These are phyloP conservation scores for Thalassiosira mediterranea DNA, from an alignment of 352 stramenopile species.

Conservation along the genomic window DNA sequence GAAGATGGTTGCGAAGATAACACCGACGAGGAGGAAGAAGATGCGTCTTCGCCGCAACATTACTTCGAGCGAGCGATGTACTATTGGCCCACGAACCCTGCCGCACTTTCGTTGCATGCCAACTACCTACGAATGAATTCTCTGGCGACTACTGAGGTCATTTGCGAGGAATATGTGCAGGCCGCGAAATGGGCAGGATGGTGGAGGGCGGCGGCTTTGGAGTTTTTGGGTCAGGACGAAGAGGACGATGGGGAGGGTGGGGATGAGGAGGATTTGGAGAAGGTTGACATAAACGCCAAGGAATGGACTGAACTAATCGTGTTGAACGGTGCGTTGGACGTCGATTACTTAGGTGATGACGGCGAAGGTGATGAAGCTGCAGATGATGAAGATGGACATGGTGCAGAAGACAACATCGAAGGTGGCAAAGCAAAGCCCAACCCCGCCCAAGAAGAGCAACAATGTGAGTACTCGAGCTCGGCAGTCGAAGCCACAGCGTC, in stretches of 20 bases:
- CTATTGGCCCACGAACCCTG: constrained; percentile 55
- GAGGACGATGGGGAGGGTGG: constrained; percentile 23
- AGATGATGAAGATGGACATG: constrained; percentile 32
- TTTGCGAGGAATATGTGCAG: constrained; percentile 55
- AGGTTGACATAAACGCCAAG: constrained; percentile 42
- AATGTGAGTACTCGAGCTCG: constrained; percentile 61
- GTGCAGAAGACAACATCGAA: constrained; percentile 26
- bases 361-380: constrained; percentile 51
- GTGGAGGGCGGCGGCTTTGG: constrained; percentile 38
- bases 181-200: constrained; percentile 36
- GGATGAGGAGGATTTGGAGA: constrained; percentile 12
- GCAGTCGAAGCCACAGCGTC: constrained; percentile 66
- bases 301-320: constrained; percentile 79
- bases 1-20: no score
- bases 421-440: constrained; percentile 19
- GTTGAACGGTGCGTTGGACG: constrained; percentile 65
- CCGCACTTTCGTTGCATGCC: constrained; percentile 58
- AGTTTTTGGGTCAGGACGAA: constrained; percentile 33
- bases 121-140: constrained; percentile 69
- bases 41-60: constrained; percentile 18
- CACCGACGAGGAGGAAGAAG: constrained; percentile 16
- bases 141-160: constrained; percentile 8
- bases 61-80: constrained; percentile 36
- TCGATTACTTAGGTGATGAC: no score
- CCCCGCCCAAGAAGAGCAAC: no score